Base-by-base conservation (phyloP, 2,329 filamentous ascomycete genomes). In the Pyricularia grisea region DNA sequence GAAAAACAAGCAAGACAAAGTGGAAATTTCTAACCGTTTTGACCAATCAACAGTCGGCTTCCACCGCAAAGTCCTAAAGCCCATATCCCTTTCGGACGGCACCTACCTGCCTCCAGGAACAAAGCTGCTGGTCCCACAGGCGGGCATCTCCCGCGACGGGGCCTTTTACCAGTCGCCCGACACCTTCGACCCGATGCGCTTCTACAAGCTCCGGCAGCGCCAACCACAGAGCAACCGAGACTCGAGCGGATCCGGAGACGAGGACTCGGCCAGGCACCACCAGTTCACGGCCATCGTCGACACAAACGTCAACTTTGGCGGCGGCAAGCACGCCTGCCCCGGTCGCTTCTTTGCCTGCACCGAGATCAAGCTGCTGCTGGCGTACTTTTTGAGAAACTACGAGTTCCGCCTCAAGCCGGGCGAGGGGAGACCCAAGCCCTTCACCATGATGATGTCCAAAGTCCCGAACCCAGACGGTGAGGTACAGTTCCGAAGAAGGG, bases 121-220 rank as follows among this genome's bases (percentile, higher is more conserved):
- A 17, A 81, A 78, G 69, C 73, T 83, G 7, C 74, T 82, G 10
- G 78, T 79, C 0, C 79, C 80, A 0, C 78, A 79, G 68, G 79
- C 78, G 17, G 81, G 79, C 68, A 79, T 81, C 71, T 78, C 79
- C 20, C 76, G 76, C 64, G 81, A 83, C 71, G 79, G 77, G 69
- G 76, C 76, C 28, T 79, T 77, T 73, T 82, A 79, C 71, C 73
- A 76, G 12, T 75, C 79, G 25, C 78, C 82, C 6, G 78, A 81
- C 25, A 77, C 77, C 1, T 82, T 85, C 67, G 83, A 85, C 71
- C 79, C 81, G 4, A 72, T 85, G 67, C 82, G 83, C 67, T 85
- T 85, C 75, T 83, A 81, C 74, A 80, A 77, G 65, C 72, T 82
- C 70, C 79, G 81, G 11, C 76, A 81, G 68, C 28, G 9, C 27